Evolutionary conservation across 78 protist species (phyloP).

Genomic region (Dictyostelium firmibasis): DNA sequence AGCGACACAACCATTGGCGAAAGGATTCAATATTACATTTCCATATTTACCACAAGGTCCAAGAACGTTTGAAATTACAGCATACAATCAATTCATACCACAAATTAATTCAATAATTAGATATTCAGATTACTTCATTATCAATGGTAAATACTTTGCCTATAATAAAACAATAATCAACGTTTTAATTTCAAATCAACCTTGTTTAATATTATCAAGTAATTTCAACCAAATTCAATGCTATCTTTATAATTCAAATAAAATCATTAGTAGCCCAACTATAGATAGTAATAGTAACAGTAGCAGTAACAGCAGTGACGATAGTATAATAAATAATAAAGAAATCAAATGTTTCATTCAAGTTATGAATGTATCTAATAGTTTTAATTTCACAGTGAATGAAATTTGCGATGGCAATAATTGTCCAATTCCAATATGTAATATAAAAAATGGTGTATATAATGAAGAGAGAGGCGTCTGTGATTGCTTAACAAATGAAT

Average conservation of each 20-base stretch:
- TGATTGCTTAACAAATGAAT: not conserved
- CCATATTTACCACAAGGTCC: not conserved
- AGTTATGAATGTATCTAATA: not conserved
- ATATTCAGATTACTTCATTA: not conserved
- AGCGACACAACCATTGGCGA: not conserved
- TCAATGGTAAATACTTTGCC: not conserved
- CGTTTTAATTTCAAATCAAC: not conserved
- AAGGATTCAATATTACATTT: not conserved
- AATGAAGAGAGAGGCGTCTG: not conserved
- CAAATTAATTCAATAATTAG: not conserved
- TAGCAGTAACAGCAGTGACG: not conserved
- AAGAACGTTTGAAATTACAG: not conserved
- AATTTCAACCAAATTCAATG: not conserved
- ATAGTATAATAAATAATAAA: too few relatives aligned
- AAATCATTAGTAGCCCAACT: not conserved
- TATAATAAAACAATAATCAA: not conserved
- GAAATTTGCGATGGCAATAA: not conserved
- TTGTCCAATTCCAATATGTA: not conserved
- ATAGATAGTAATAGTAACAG: not conserved
- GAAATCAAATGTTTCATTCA: not conserved
- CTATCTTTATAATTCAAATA: not conserved
- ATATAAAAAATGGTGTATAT: not conserved
- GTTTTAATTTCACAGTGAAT: not conserved
- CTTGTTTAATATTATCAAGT: not conserved
- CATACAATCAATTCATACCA: not conserved